Evolutionary conservation across 2,329 filamentous ascomycete genomes (phyloP).

Genomic region (Xylogone sp.): DNA sequence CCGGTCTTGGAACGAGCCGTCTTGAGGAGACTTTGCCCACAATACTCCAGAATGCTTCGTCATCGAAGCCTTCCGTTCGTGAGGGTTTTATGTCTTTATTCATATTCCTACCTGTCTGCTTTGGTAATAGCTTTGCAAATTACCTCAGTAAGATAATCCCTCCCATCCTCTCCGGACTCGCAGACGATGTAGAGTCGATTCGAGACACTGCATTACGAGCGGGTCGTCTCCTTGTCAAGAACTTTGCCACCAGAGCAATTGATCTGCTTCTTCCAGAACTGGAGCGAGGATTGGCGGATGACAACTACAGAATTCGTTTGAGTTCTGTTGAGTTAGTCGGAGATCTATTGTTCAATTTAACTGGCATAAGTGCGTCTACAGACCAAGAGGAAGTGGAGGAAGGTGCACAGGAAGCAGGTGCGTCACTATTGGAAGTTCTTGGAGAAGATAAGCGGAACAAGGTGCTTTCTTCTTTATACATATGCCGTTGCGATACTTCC

Average conservation of each 20-base stretch:
- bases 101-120: conserved; percentile 98
- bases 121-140: conserved; percentile 96
- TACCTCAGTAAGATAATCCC: conserved; percentile 96
- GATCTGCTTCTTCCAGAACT: conserved; percentile 92
- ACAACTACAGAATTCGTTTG: conserved; percentile 95
- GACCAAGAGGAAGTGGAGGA: conserved; percentile 78
- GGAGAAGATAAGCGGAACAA: conserved; percentile 97
- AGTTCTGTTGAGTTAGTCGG: conserved; percentile 97
- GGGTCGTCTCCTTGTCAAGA: conserved; percentile 93
- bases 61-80: conserved; percentile 81
- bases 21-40: conserved; percentile 95
- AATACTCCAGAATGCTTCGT: conserved; percentile 93
- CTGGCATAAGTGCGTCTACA: conserved; percentile 82
- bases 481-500: conserved; percentile 95
- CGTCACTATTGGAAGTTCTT: conserved; percentile 89
- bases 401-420: conserved; percentile 76
- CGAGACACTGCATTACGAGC: conserved; percentile 94
- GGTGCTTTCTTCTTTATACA: conserved; percentile 93
- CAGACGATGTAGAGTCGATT: conserved; percentile 94
- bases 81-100: conserved; percentile 99
- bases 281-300: conserved; percentile 93
- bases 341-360: conserved; percentile 95
- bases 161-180: conserved; percentile 87
- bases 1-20: conserved; percentile 85
- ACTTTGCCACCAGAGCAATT: conserved; percentile 92